Evolutionary conservation across 116 monocot genomes (phyloP).

Genomic region (Zostera marina): DNA sequence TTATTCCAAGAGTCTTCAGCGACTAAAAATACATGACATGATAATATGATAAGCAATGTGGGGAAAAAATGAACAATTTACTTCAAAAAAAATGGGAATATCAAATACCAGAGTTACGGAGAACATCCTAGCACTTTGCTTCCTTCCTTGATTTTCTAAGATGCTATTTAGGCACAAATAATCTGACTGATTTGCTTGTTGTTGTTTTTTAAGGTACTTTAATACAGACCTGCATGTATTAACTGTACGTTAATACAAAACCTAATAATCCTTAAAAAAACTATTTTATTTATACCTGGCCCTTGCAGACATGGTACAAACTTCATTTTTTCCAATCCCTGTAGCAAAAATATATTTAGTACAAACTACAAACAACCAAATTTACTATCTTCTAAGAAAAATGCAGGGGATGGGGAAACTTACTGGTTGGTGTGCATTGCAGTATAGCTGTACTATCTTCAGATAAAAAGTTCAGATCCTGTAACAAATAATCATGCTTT

Average conservation of each 20-base stretch:
- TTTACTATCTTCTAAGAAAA: background rate
- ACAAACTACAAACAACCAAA: background rate
- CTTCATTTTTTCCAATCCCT: slow-evolving; percentile 20
- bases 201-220: slow-evolving; percentile 46
- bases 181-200: slow-evolving; percentile 16
- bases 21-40: slow-evolving; percentile 17
- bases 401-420: background rate
- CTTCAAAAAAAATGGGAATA: background rate
- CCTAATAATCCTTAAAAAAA: background rate
- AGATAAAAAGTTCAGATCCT: slow-evolving; percentile 60
- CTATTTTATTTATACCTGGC: slow-evolving; percentile 61
- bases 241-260: background rate
- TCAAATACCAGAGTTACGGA: slow-evolving; percentile 64
- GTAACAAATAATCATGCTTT: slow-evolving; percentile 2
- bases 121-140: slow-evolving; percentile 77
- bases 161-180: slow-evolving; percentile 55
- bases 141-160: slow-evolving; percentile 50
- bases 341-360: slow-evolving; percentile 2
- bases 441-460: slow-evolving; percentile 12
- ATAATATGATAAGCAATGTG: background rate
- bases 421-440: slow-evolving; percentile 21
- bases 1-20: slow-evolving; percentile 41
- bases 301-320: slow-evolving; percentile 39
- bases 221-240: slow-evolving; percentile 55
- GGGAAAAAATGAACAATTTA: background rate